phyloP scores from a whole-genome alignment of 345 rosid genomes.

The Gossypium arboreum region DNA sequence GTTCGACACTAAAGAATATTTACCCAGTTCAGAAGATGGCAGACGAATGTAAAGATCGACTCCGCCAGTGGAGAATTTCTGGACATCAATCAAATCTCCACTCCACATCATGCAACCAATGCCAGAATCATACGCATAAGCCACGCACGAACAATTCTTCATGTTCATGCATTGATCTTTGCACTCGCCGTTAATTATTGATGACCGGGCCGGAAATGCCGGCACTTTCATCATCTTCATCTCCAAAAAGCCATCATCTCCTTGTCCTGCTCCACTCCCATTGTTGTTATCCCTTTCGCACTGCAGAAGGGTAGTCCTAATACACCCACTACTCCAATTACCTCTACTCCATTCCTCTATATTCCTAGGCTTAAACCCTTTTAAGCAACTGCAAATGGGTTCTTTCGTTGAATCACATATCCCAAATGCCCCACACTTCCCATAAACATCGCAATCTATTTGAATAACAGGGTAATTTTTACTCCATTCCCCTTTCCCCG shows the following conservation, averaged over 20 bases:
- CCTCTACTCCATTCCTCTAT: no score
- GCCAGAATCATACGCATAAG: constrained; percentile 37
- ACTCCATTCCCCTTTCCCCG: neutral
- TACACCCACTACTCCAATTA: no score
- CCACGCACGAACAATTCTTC: constrained; percentile 38
- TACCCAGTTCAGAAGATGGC: no score
- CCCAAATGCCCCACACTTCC: no score
- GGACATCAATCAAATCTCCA: constrained; percentile 34
- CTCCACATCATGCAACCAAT: constrained; percentile 51
- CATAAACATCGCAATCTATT: no score
- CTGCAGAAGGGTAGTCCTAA: neutral
- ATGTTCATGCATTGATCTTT: no score
- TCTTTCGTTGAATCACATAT: no score
- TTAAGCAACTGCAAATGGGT: no score
- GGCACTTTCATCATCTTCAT: constrained; percentile 39
- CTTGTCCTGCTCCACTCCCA: constrained; percentile 23
- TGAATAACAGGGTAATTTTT: no score
- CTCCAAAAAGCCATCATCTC: neutral
- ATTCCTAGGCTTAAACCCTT: no score
- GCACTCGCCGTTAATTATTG: neutral
- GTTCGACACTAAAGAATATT: neutral
- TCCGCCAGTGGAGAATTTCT: constrained; percentile 30
- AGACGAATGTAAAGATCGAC: neutral
- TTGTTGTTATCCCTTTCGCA: constrained; percentile 29
- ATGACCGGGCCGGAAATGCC: constrained; percentile 24